Base-by-base conservation (phyloP, 108 stramenopile species). In the Skeletonema costatum region DNA sequence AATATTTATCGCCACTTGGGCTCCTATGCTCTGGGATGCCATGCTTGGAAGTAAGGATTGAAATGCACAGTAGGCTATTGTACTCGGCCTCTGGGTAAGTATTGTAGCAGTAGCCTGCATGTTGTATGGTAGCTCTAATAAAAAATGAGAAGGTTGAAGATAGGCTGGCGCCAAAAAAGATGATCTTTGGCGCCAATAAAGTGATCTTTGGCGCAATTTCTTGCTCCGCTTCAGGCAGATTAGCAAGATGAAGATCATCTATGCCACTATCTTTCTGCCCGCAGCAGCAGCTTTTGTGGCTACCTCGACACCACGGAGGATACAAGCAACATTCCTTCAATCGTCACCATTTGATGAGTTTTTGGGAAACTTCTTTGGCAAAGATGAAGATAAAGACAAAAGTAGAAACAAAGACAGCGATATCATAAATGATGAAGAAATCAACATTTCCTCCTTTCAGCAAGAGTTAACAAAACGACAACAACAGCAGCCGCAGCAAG, bases 391-490 rank as follows among this genome's bases (percentile, higher is more conserved):
- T 11, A 42, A 42, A 39, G 41, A 75, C 13, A 62, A 66, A 33
- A 11, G 14, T 21, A 31, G 12, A 17, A 5, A 25, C 60, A 25
- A 71, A 17, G 35, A 12, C 39, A 44, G 38, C 10, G 39, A 32
- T 14, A 31, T 4, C 10, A 25, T 25, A 25, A 29, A 50, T n/a
- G 70, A 71, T 38, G 64, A 65, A 41, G 64, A 76, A 31, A 33
- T 78, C 39, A 66, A 51, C 36, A 19, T 72, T 17, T 71, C 70
- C 12, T 78, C 78, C 19, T 78, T 72, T 44, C 78, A 67, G 48
- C 14, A 72, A 38, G 78, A 78, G 59, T 61, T 78, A 36, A 25
- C 48, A 5, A 78, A 71, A 51, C 65, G 78, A 38, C 64, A 74
- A 56, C 33, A 65, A n/a, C 32, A 70, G 12, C 10, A 58, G 53